Evolutionary conservation across 2,329 filamentous ascomycete genomes (phyloP), one percentile per base, ranked within the genome.

Genomic region (Scleromitrula shiraiana): DNA sequence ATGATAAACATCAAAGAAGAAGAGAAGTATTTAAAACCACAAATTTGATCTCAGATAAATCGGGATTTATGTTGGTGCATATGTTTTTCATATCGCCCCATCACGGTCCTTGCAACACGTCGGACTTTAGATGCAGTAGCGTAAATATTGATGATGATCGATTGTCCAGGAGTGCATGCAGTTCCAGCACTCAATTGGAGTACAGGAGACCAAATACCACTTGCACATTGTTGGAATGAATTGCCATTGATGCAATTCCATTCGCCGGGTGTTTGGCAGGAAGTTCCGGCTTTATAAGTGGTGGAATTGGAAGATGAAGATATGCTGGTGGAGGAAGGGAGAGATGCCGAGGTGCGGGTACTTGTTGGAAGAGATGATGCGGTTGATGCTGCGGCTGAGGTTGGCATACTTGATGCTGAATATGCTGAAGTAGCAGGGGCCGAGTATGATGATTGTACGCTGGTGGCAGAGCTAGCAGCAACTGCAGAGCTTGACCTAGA

Each of bases 171-270:
- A 0, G 56, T 53, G 59, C 75, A 77, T 0, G 44, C 51, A 0
- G 71, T 71, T 0, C 75, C 75, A 0, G 59, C 54, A 0, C 74
- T 67, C 5, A 77, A 57, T 0, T 50, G 32, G 43, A 68, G 66
- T 1, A 61, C 33, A 0, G 60, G 52, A 2, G 73, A 71, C 75
- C 75, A 78, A 0, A 51, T 20, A 10, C 74, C 73, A 2, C 67
- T 69, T 7, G 68, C 73, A 49, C 75, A 78, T 22, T 73, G 73
- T 60, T 77, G 74, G 69, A 69, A 77, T 0, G 67, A 65, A 1
- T 54, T 64, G 10, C 73, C 72, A 0, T 59, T 63, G 3, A 76
- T 61, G 51, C 75, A 77, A 64, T 75, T 76, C 71, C 71, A 77
- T 6, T 61, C 56, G 0, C 74, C 74, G 27, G 75, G 70, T 5